phyloP scores from a whole-genome alignment of 1,139 yeast genomes.

The Blastobotrys buckinghamii region DNA sequence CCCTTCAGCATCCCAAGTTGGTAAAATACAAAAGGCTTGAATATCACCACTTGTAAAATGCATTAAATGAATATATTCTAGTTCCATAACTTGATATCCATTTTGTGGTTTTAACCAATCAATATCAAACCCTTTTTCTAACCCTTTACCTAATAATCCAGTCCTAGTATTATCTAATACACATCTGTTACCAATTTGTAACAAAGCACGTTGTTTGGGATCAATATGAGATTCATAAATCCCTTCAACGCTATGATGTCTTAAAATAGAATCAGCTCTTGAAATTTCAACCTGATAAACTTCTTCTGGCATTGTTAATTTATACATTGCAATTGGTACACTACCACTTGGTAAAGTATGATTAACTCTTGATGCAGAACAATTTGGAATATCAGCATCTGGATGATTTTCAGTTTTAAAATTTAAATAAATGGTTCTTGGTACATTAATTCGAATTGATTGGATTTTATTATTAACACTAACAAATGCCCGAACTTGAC shows the following conservation, averaged over 20 bases:
- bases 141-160: conserved; percentile 82
- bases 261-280: conserved; percentile 59
- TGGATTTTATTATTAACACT: conserved; percentile 69
- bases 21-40: conserved; percentile 65
- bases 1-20: conserved; percentile 55
- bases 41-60: conserved; percentile 74
- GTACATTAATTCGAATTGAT: conserved; percentile 63
- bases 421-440: conserved; percentile 64
- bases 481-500: conserved; percentile 69
- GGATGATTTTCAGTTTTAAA: conserved; percentile 41
- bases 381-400: conserved; percentile 41
- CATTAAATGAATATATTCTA: conserved; percentile 62
- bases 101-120: conserved; percentile 39
- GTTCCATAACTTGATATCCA: conserved; percentile 35
- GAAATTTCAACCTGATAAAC: conserved; percentile 50
- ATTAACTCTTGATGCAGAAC: conserved; percentile 54
- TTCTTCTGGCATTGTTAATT: conserved; percentile 62
- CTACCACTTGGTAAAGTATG: conserved; percentile 69
- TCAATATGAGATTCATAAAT: conserved; percentile 71
- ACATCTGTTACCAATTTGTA: conserved; percentile 72
- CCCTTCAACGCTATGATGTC: conserved; percentile 58
- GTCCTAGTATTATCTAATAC: conserved; percentile 56
- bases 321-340: conserved; percentile 50
- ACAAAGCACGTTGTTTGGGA: conserved; percentile 65
- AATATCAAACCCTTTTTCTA: conserved; percentile 75